phyloP scores from a whole-genome alignment of 495 filamentous ascomycete genomes.

The Evansstolkia leycettana region DNA sequence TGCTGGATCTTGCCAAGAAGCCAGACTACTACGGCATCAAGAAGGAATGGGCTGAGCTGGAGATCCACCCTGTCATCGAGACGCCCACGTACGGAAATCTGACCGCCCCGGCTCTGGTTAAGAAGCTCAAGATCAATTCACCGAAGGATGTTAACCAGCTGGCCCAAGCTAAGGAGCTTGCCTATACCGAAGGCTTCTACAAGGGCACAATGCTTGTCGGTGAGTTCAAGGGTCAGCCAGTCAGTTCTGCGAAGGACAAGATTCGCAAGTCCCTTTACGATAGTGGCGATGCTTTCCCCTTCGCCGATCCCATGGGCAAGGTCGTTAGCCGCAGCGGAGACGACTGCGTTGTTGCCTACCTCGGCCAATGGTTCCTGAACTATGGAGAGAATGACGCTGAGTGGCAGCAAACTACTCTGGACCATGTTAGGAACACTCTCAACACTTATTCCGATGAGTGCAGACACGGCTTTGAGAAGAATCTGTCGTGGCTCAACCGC shows the following conservation, averaged over 20 bases:
- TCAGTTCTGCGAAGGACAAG: slow-evolving; percentile 75
- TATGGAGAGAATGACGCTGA: slow-evolving; percentile 75
- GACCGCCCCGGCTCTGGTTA: slow-evolving; percentile 69
- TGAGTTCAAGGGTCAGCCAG: slow-evolving; percentile 77
- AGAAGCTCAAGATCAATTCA: slow-evolving; percentile 90
- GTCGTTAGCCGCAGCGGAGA: slow-evolving; percentile 81
- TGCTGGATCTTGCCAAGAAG: slow-evolving; percentile 84
- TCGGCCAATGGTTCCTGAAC: slow-evolving; percentile 96
- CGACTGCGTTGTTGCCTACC: slow-evolving; percentile 80
- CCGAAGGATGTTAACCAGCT: slow-evolving; percentile 88
- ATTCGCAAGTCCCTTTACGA: slow-evolving; percentile 71
- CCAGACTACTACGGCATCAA: slow-evolving; percentile 94
- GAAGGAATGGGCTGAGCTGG: slow-evolving; percentile 89
- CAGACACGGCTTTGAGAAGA: slow-evolving; percentile 71
- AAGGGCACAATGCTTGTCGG: slow-evolving; percentile 84
- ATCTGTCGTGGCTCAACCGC: slow-evolving; percentile 81
- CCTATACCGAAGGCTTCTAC: slow-evolving; percentile 97
- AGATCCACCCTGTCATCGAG: slow-evolving; percentile 77
- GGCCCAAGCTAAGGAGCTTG: slow-evolving; percentile 85
- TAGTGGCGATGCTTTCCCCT: slow-evolving; percentile 71
- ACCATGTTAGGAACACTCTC: slow-evolving; percentile 60
- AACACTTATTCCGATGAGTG: slow-evolving; percentile 72
- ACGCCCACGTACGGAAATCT: slow-evolving; percentile 84
- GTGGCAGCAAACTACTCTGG: slow-evolving; percentile 64
- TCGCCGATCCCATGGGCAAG: slow-evolving; percentile 82